A percentile compares a stretch with the other conserved stretches of the same genome.
Conservation (phyloP, 139 green algal species). For the Closterium sp. region DNA sequence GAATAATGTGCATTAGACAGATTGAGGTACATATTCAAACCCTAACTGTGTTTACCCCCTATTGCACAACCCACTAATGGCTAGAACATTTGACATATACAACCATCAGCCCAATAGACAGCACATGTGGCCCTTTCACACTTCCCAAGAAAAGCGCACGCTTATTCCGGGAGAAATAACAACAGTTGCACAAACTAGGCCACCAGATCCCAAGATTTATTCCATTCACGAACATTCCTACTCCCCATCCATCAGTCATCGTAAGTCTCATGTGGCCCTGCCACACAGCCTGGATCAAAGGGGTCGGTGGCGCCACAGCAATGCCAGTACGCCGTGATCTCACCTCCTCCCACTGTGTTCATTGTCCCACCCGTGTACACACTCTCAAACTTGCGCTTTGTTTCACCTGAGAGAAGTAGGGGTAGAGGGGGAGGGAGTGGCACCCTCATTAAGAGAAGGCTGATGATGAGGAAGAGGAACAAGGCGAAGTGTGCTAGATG, state of each 20-base stretch:
- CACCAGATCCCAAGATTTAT: too few relatives aligned
- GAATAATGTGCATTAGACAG: too few relatives aligned
- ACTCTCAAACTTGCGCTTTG: slow-evolving; percentile 42
- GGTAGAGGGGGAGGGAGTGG: neutral
- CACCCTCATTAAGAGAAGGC: neutral
- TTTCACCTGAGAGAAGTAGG: slow-evolving; percentile 22
- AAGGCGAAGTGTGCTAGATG: too few relatives aligned
- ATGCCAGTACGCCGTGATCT: slow-evolving; percentile 39
- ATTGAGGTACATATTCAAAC: too few relatives aligned
- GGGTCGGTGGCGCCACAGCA: slow-evolving; percentile 33
- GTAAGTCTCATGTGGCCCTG: slow-evolving; percentile 22
- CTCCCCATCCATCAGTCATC: slow-evolving; percentile 15
- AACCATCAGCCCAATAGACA: too few relatives aligned
- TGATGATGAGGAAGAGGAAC: neutral
- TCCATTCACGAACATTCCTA: neutral
- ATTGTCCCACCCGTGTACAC: slow-evolving; percentile 41
- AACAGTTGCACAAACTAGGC: too few relatives aligned
- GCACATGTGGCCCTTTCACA: too few relatives aligned
- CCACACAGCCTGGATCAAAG: slow-evolving; percentile 28
- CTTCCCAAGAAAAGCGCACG: too few relatives aligned
- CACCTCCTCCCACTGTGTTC: slow-evolving; percentile 23
- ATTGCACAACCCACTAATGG: too few relatives aligned
- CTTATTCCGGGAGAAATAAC: too few relatives aligned
- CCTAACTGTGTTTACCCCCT: too few relatives aligned
- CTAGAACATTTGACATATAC: too few relatives aligned